Conservation (phyloP, 257 asterid species). For the Sherardia arvensis region DNA sequence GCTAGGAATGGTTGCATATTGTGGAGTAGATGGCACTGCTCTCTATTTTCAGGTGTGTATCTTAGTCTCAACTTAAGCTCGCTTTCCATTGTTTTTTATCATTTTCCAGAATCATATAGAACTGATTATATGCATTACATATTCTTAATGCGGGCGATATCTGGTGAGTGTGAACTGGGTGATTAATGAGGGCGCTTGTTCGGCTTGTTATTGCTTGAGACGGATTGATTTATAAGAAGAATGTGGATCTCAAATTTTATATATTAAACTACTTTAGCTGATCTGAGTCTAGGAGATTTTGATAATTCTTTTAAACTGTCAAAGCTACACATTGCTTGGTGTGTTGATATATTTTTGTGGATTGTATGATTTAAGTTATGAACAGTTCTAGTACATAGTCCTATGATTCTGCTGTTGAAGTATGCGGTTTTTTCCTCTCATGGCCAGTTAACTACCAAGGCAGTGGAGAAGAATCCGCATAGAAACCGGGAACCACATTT, state of each 20-base stretch:
- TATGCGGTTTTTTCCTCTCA: not conserved
- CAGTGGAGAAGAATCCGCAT: constrained; percentile 44
- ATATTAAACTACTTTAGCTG: not conserved
- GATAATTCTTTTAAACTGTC: not conserved
- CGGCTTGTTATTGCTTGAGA: not conserved
- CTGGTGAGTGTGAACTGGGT: not conserved
- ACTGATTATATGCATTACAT: not conserved
- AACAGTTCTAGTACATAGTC: not conserved
- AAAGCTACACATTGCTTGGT: not conserved
- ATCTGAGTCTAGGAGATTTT: not conserved
- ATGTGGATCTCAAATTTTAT: not conserved
- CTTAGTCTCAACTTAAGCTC: constrained; percentile 3
- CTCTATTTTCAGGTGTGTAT: constrained; percentile 63
- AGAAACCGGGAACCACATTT: constrained; percentile 56
- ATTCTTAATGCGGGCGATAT: too few relatives aligned
- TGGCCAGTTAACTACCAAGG: constrained; percentile 50
- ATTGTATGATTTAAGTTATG: not conserved
- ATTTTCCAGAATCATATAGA: not conserved
- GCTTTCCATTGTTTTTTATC: not conserved
- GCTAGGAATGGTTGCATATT: constrained; percentile 77
- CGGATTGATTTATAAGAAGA: not conserved
- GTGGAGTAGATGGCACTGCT: constrained; percentile 75
- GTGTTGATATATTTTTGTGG: not conserved
- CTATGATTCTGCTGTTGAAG: not conserved
- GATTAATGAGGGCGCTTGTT: not conserved